phyloP scores from a whole-genome alignment of 1,139 yeast genomes.

The Pneumocystis carinii region DNA sequence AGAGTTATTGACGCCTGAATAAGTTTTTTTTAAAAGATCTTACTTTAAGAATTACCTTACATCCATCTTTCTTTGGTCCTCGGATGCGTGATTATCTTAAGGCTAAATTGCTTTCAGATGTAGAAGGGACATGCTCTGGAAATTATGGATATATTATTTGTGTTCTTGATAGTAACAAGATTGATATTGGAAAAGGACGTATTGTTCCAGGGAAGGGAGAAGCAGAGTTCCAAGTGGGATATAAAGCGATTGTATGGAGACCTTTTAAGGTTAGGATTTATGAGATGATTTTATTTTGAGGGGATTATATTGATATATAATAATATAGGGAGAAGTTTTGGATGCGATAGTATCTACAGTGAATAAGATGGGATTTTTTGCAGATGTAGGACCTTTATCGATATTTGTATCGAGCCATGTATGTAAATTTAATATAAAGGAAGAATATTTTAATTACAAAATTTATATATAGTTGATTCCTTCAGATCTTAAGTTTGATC shows the following conservation, averaged over 20 bases:
- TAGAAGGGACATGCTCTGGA: constrained; percentile 98
- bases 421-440: constrained; percentile 10
- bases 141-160: constrained; percentile 96
- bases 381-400: constrained; percentile 92
- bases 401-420: constrained; percentile 85
- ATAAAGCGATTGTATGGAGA: constrained; percentile 94
- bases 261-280: constrained; percentile 49
- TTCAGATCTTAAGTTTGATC: constrained; percentile 82
- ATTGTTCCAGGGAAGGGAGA: constrained; percentile 82
- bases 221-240: constrained; percentile 92
- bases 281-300: neutral
- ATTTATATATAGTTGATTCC: constrained; percentile 47
- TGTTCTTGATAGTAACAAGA: constrained; percentile 85
- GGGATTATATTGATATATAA: neutral
- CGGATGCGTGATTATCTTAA: constrained; percentile 89
- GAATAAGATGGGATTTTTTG: constrained; percentile 91
- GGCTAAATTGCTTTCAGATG: constrained; percentile 81
- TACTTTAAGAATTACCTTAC: constrained; percentile 78
- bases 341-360: constrained; percentile 93
- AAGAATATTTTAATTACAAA: neutral
- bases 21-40: constrained; percentile 45
- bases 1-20: neutral
- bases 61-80: constrained; percentile 95
- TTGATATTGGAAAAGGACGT: constrained; percentile 89
- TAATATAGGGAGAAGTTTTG: constrained; percentile 69